Percentiles rank a stretch among this genome's conserved stretches.
phyloP scores from a whole-genome alignment of 495 filamentous ascomycete species.

The Trichoderma erinaceum region DNA sequence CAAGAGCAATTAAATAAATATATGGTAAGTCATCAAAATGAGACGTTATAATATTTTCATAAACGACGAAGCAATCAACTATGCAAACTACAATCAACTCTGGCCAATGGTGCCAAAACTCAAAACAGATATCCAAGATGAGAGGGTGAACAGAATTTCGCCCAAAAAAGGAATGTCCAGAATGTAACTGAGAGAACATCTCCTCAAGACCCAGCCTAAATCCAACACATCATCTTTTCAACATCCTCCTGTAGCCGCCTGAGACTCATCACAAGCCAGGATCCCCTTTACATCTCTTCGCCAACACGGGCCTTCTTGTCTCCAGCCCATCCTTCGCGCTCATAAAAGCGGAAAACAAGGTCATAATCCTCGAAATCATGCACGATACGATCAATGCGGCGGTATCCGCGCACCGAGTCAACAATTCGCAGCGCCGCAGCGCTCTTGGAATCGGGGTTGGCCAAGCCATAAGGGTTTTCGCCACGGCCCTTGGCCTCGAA shows the following conservation, averaged over 20 bases:
- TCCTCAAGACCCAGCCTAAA: neutral
- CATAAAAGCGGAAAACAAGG: conserved; percentile 93
- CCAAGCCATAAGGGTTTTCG: conserved; percentile 27
- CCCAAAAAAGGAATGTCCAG: conserved; percentile 3
- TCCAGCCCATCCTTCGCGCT: conserved; percentile 85
- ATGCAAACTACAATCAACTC: neutral
- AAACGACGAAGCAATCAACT: neutral
- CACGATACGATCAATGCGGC: conserved; percentile 87
- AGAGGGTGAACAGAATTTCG: neutral
- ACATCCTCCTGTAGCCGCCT: neutral
- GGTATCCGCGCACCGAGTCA: conserved; percentile 82
- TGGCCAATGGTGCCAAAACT: neutral
- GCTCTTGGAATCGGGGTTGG: conserved; percentile 35
- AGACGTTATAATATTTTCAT: neutral
- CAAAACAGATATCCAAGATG: no score
- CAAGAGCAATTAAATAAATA: neutral
- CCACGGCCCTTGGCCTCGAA: conserved; percentile 76
- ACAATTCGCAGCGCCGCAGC: conserved; percentile 54
- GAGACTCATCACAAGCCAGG: neutral
- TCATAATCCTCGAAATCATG: conserved; percentile 98
- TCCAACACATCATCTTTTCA: neutral
- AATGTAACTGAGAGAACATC: neutral
- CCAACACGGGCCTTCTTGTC: conserved; percentile 65
- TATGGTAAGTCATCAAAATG: neutral
- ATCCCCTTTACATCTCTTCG: conserved; percentile 27